phyloP scores from a whole-genome alignment of 306 rosid species.

The Cucumis melo region DNA sequence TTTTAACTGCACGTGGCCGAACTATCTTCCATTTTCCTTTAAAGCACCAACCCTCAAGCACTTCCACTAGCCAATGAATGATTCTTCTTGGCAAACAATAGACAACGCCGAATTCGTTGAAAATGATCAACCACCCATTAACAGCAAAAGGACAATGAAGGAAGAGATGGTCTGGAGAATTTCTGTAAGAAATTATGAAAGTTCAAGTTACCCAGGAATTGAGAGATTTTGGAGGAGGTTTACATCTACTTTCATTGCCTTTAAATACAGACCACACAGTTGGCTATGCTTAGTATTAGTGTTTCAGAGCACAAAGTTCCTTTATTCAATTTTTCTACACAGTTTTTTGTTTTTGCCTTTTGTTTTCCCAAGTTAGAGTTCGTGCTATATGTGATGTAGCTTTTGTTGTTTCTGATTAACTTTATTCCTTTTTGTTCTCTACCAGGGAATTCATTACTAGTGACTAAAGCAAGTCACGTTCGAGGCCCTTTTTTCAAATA shows the following conservation, averaged over 20 bases:
- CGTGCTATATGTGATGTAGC: background rate
- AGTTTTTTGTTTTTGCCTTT: background rate
- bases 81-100: background rate
- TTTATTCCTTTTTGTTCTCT: background rate
- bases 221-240: background rate
- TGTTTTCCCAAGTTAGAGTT: background rate
- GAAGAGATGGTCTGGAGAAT: background rate
- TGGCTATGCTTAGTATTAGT: background rate
- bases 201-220: background rate
- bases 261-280: background rate
- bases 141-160: background rate
- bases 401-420: background rate
- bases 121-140: background rate
- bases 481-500: background rate
- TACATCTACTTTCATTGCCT: background rate
- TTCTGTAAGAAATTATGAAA: background rate
- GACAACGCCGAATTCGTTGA: background rate
- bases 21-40: background rate
- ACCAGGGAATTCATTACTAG: background rate
- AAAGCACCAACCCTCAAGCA: background rate
- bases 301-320: background rate
- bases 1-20: background rate
- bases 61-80: background rate
- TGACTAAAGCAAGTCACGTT: background rate
- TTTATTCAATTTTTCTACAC: background rate